Evolutionary conservation across 2,329 filamentous ascomycete genomes (phyloP).

Genomic region (Monilinia aucupariae): DNA sequence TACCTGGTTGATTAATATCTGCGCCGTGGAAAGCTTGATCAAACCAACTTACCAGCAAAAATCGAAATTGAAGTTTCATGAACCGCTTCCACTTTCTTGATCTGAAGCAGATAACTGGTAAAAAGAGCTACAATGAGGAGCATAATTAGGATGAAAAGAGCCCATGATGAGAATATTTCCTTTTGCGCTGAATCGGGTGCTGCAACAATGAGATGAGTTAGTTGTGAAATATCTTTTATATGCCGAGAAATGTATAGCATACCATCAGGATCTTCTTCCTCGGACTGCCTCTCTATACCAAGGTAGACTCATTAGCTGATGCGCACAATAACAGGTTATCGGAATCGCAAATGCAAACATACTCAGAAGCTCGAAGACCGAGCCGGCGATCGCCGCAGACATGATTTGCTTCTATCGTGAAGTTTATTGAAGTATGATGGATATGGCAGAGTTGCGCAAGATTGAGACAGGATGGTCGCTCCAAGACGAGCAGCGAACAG

Average conservation of each 20-base stretch:
- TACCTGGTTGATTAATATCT: slow-evolving; percentile 51
- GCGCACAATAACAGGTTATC: background rate
- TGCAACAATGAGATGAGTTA: slow-evolving; percentile 31
- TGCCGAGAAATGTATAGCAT: slow-evolving; percentile 6
- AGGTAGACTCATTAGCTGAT: slow-evolving; percentile 22
- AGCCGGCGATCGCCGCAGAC: slow-evolving; percentile 30
- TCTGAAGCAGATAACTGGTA: slow-evolving; percentile 93
- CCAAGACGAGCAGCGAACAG: slow-evolving; percentile 32
- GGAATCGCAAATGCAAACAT: slow-evolving; percentile 21
- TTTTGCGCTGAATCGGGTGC: slow-evolving; percentile 79
- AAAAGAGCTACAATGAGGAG: slow-evolving; percentile 92
- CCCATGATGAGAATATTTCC: slow-evolving; percentile 94
- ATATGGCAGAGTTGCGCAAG: background rate
- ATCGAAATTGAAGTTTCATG: slow-evolving; percentile 98
- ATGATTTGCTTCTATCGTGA: slow-evolving; percentile 17
- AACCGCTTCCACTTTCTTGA: slow-evolving; percentile 93
- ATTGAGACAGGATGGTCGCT: slow-evolving; percentile 25
- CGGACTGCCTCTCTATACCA: slow-evolving; percentile 29
- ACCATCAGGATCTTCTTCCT: slow-evolving; percentile 33
- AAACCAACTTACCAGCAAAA: slow-evolving; percentile 64
- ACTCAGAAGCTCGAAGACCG: slow-evolving; percentile 36
- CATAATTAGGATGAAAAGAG: slow-evolving; percentile 92
- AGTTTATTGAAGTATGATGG: background rate
- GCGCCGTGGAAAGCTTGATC: background rate
- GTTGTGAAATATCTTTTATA: slow-evolving; percentile 17